Percentiles rank a stretch among this genome's conserved stretches.
These are phyloP conservation scores for Paxillus rubicundulus DNA, from an alignment of 768 basidiomycete species.

Conservation along the genomic window DNA sequence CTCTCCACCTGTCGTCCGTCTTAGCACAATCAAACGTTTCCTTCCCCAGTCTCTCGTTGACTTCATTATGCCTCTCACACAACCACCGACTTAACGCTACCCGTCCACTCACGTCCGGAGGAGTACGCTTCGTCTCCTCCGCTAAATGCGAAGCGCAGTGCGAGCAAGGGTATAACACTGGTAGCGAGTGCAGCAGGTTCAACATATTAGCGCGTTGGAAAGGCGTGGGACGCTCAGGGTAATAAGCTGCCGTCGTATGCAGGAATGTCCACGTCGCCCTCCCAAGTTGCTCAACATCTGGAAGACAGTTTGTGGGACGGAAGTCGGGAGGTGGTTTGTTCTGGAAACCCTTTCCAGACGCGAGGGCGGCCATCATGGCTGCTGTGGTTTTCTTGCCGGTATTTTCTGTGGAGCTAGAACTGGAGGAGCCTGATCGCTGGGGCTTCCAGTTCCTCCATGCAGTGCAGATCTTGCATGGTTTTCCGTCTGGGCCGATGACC, in stretches of 20 bases:
- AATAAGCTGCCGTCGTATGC: conserved; percentile 94
- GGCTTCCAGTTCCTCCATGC: conserved; percentile 74
- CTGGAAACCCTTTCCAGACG: conserved; percentile 28
- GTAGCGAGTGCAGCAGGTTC: conserved; percentile 71
- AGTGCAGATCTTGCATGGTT: conserved; percentile 91
- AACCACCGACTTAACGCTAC: conserved; percentile 76
- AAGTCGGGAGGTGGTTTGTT: conserved; percentile 31
- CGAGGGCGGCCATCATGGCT: conserved; percentile 34
- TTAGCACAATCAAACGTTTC: conserved; percentile 75
- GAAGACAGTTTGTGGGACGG: conserved; percentile 73
- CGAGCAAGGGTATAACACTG: conserved; percentile 83
- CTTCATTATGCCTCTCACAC: conserved; percentile 90
- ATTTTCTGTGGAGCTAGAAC: conserved; percentile 13
- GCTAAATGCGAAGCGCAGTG: conserved; percentile 85
- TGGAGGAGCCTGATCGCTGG: conserved; percentile 28
- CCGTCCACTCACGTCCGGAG: conserved; percentile 78
- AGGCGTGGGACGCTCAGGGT: conserved; percentile 76
- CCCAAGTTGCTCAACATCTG: conserved; percentile 87
- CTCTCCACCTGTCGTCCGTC: conserved; percentile 88
- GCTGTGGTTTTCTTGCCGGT: conserved; percentile 33
- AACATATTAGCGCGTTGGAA: conserved; percentile 83
- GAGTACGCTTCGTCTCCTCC: conserved; percentile 57
- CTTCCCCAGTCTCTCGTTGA: conserved; percentile 87
- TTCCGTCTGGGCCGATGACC: conserved; percentile 89
- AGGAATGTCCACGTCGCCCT: conserved; percentile 96